Evolutionary conservation across 768 basidiomycete species (phyloP), one percentile per base, ranked within the genome.

Genomic region (Hemileccinum rubropunctum): DNA sequence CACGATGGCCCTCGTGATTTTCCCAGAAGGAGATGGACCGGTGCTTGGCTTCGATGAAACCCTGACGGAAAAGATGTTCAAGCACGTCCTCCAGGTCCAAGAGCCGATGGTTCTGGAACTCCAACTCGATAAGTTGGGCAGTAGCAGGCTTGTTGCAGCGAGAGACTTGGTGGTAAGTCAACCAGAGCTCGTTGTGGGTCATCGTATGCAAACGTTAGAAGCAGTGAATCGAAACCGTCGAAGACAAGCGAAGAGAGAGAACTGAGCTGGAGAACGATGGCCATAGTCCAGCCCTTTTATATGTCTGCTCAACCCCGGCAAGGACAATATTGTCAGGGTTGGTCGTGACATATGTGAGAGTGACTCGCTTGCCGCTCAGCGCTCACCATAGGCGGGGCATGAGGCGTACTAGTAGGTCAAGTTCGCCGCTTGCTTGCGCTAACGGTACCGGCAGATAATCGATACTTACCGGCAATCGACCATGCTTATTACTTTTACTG

Each of bases 71-170:
- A 36, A 67, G 60, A 42, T 70, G 71, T 32, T 78, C 76, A 28
- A 79, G 70, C 6, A 78, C 72, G 50, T 77, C 76, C 58, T 78
- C 77, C 52, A 79, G 60, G 60, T n/a, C n/a, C n/a, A n/a, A n/a
- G n/a, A 78, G 64, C 50, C 67, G 67, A 36, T 73, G 64, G 41
- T 70, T 67, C 50, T 71, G 65, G 54, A 70, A 70, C 53, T 73
- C 70, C 48, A 78, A 66, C 58, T 76, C 76, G 45, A 79, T 64
- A 62, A 78, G 73, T 62, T 77, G 76, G 28, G 74, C 70, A 17
- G 76, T 76, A 15, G 61, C 59, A 11, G 74, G 69, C 54, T 68
- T 69, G 60, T 69, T 64, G 21, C 59, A 63, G 40, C 76, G 75
- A 37, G 76, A 79, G 33, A 65, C 66, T 54, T 77, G 72, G 56